phyloP scores from a whole-genome alignment of 2,329 filamentous ascomycete species.

The Allantophomopsis lycopodina region DNA sequence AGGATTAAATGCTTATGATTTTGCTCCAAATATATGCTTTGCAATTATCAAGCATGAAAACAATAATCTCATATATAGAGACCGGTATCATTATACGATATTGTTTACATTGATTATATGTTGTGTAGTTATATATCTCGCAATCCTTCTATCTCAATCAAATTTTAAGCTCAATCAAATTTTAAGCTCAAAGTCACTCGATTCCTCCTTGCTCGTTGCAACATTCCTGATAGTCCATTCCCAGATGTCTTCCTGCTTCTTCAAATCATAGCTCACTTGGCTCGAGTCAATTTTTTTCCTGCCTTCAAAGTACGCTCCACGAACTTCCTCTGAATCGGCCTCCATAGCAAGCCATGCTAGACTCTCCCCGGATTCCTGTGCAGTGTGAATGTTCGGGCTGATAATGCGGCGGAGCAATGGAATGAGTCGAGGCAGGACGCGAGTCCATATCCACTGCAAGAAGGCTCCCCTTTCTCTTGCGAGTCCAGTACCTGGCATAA shows the following conservation, averaged over 20 bases:
- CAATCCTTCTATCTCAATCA: no score
- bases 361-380: conserved; percentile 23
- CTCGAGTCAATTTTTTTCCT: conserved; percentile 24
- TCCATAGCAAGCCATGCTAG: conserved; percentile 26
- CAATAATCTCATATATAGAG: no score
- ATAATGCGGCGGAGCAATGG: conserved; percentile 21
- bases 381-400: conserved; percentile 21
- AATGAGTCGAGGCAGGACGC: conserved; percentile 21
- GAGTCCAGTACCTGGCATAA: conserved; percentile 32
- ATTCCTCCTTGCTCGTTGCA: conserved; percentile 14
- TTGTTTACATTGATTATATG: no score
- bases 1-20: no score
- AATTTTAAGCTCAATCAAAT: no score
- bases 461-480: conserved; percentile 18
- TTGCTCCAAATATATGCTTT: no score
- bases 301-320: conserved; percentile 30
- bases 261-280: conserved; percentile 25
- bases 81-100: no score
- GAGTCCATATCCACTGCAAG: conserved; percentile 19
- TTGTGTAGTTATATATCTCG: no score
- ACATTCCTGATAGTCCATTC: conserved; percentile 28
- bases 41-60: no score
- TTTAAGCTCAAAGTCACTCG: conserved; percentile 6
- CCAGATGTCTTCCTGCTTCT: conserved; percentile 34
- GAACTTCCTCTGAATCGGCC: conserved; percentile 18